phyloP scores from a whole-genome alignment of 23 red algal species.

The Pyropia yezoensis region DNA sequence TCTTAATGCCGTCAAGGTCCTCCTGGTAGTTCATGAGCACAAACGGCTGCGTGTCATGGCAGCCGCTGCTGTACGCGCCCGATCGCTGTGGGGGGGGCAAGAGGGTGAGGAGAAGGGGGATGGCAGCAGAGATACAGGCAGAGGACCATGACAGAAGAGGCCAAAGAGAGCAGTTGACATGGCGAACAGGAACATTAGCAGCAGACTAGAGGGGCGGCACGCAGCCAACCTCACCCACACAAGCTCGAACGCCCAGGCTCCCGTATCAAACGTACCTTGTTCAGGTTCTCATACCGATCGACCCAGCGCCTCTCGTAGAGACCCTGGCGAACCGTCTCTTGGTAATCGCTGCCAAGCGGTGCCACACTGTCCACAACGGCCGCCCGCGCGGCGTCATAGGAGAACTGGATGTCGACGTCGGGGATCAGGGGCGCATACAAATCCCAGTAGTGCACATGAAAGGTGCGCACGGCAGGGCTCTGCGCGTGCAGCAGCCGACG shows the following conservation, averaged over 20 bases:
- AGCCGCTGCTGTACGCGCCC: constrained; percentile 3
- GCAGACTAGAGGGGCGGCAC: too few relatives aligned
- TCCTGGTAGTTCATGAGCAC: constrained; percentile 6
- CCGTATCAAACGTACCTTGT: too few relatives aligned
- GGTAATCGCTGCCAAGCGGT: constrained; percentile 4
- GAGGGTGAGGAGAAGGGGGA: too few relatives aligned
- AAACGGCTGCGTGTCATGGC: constrained; percentile 8
- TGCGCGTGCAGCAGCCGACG: constrained; percentile 4
- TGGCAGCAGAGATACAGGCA: too few relatives aligned
- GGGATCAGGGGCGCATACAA: constrained; percentile 13
- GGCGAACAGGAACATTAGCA: too few relatives aligned
- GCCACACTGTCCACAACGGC: constrained; percentile 2
- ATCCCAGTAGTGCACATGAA: constrained; percentile 1
- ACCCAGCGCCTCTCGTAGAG: constrained; percentile 7
- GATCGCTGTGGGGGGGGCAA: not conserved
- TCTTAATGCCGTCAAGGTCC: constrained; percentile 1
- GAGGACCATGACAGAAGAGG: too few relatives aligned
- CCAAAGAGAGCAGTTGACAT: too few relatives aligned
- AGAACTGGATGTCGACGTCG: constrained; percentile 1
- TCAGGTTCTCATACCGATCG: constrained; percentile 9
- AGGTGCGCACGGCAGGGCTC: too few relatives aligned
- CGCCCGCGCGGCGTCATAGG: constrained; percentile 1
- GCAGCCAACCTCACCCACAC: too few relatives aligned
- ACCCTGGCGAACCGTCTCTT: not conserved
- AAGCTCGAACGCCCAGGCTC: too few relatives aligned